Base-by-base conservation (phyloP, 768 basidiomycete species). In the Mycena indigotica region DNA sequence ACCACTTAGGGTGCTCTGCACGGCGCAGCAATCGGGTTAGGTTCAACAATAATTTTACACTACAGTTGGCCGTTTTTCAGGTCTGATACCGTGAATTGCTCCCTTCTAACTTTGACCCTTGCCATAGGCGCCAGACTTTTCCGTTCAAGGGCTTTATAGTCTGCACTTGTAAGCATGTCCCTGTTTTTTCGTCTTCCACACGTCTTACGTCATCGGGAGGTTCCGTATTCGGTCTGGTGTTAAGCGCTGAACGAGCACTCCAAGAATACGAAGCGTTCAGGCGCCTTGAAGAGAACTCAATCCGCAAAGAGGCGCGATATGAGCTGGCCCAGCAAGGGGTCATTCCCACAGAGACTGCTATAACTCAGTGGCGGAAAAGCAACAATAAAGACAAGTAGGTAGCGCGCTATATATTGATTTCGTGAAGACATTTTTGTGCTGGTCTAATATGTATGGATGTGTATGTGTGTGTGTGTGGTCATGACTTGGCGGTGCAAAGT, bases 141-240 rank as follows among this genome's bases (percentile, higher is more conserved):
- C 83, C 89, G 3, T 84, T 93, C 77, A 95, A 95, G 70, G 84
- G 80, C 1, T 94, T 91, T 69, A 72, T 94, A 4, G 81, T 92
- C 5, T 84, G 85, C 28, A 80, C 83, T 55, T 85, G 91, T 92
- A 66, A 64, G 84, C 28, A 5, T 0, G 77, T 23, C 28, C 52
- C n/a, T 49, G 24, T n/a, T 48, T 26, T 28, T 48, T 26, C 75
- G 30, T 56, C 38, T 40, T 52, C 19, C 19, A 15, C 40, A 41
- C 29, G 35, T 23, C 41, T 12, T 50, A 15, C 44, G 41, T 46
- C 39, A 28, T 28, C 35, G 10, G 23, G 29, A 80, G 75, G 76
- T 81, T 86, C 85, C 40, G 80, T 86, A 23, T 80, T 85, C 41
- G 91, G 91, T 19, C 78, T 93, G 39, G 82, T 91, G 26, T 81